Evolutionary conservation across 2,329 filamentous ascomycete genomes (phyloP).

Genomic region (Apiospora sp.): DNA sequence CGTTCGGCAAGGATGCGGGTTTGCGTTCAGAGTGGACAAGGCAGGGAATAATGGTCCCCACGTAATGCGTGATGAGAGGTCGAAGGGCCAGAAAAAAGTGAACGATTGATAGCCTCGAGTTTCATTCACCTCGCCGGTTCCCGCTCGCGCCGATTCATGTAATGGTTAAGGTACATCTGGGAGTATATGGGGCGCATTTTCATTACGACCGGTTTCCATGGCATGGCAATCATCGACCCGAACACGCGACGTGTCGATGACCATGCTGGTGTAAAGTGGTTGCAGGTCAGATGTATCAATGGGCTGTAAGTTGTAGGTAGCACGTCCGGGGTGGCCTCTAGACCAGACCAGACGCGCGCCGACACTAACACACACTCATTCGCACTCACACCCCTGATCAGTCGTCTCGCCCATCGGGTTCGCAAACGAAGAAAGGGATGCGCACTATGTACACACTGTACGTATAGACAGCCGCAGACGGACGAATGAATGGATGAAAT

Average conservation of each 20-base stretch:
- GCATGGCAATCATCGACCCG: conserved; percentile 10
- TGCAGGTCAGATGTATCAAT: conserved; percentile 14
- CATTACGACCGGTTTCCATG: conserved; percentile 12
- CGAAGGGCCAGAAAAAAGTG: neutral
- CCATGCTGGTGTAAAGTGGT: conserved; percentile 20
- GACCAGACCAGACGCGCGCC: conserved; percentile 12
- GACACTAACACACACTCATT: neutral
- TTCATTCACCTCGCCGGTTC: neutral
- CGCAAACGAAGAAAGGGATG: neutral
- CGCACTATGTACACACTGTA: conserved; percentile 20
- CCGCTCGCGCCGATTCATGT: conserved; percentile 11
- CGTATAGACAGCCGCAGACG: neutral
- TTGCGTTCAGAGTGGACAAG: conserved; percentile 12
- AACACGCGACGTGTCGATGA: conserved; percentile 18
- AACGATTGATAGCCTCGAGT: conserved; percentile 20
- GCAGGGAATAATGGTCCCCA: conserved; percentile 8
- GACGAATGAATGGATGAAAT: too few relatives aligned
- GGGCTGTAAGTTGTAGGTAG: neutral
- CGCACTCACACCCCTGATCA: neutral
- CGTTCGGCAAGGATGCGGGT: conserved; percentile 16
- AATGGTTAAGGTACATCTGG: neutral
- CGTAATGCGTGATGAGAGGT: conserved; percentile 7
- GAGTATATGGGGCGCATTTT: conserved; percentile 6
- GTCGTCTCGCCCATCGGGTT: conserved; percentile 13
- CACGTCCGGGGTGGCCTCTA: neutral